These are phyloP conservation scores for Inga laurina DNA, from an alignment of 306 rosid species.

Conservation along the genomic window DNA sequence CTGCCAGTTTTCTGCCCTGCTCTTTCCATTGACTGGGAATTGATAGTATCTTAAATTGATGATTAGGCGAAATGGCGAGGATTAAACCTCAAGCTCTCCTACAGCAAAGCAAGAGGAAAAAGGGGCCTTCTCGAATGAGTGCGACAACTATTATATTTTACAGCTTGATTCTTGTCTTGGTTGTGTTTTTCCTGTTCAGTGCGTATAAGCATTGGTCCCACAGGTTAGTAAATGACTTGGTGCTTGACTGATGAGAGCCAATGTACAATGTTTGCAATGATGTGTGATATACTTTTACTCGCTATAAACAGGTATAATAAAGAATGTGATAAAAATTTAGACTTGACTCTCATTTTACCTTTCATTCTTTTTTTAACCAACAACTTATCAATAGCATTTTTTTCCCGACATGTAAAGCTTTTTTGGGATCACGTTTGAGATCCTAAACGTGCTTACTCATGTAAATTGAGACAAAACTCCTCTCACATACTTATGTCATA, in stretches of 20 bases:
- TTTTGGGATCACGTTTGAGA: too few relatives aligned
- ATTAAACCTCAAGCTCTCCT: constrained; percentile 73
- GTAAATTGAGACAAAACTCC: too few relatives aligned
- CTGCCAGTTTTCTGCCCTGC: not conserved
- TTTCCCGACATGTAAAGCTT: not conserved
- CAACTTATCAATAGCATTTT: not conserved
- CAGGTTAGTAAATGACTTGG: constrained; percentile 46
- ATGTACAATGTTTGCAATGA: constrained; percentile 5
- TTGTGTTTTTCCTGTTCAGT: constrained; percentile 53
- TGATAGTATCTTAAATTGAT: constrained; percentile 27
- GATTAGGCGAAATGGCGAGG: constrained; percentile 51
- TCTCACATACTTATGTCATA: too few relatives aligned
- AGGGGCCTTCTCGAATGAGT: constrained; percentile 64
- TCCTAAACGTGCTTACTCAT: too few relatives aligned
- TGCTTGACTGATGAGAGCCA: not conserved
- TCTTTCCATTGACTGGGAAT: constrained; percentile 26
- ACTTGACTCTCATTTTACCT: not conserved
- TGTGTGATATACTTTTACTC: not conserved
- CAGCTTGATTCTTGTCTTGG: constrained; percentile 49
- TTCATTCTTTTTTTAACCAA: not conserved
- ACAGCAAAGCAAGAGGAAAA: constrained; percentile 81
- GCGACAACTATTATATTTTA: constrained; percentile 47
- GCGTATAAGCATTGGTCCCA: constrained; percentile 60
- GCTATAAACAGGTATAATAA: not conserved
- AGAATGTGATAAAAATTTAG: constrained; percentile 5